Percentiles rank a stretch among this genome's conserved stretches.
These are phyloP conservation scores for Aristolochia contorta DNA, from an alignment of 164 flowering plant species.

Conservation along the genomic window DNA sequence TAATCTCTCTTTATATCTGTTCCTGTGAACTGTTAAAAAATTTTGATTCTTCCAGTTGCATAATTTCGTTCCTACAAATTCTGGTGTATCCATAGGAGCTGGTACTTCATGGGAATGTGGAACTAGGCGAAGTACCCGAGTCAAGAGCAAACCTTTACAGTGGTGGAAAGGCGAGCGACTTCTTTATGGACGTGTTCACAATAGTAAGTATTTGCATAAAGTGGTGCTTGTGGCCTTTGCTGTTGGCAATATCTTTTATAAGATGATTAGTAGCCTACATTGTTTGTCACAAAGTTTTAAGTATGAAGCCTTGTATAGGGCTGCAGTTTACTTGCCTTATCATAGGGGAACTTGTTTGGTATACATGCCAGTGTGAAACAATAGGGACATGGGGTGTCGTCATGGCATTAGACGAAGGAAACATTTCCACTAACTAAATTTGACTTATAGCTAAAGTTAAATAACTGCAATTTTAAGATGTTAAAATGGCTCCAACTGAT, in stretches of 20 bases:
- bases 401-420: neutral
- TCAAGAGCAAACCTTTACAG: slow-evolving; percentile 57
- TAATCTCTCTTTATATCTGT: too few species aligned
- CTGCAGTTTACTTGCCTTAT: neutral
- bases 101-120: slow-evolving; percentile 53
- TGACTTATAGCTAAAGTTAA: too few species aligned
- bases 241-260: neutral
- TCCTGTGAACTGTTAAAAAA: too few species aligned
- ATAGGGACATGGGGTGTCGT: neutral
- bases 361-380: neutral
- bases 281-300: too few species aligned
- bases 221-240: neutral
- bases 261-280: neutral
- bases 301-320: too few species aligned
- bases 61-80: neutral
- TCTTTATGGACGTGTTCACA: slow-evolving; percentile 57
- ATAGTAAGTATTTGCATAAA: slow-evolving; percentile 39
- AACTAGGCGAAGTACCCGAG: slow-evolving; percentile 64
- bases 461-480: too few species aligned
- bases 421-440: too few species aligned
- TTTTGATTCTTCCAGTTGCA: neutral
- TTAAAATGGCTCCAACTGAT: too few species aligned
- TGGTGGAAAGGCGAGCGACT: slow-evolving; percentile 83
- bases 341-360: neutral
- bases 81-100: slow-evolving; percentile 26